These are phyloP conservation scores for Gryganskiella cystojenkinii DNA, from an alignment of 192 early-diverging fungal species.

Conservation along the genomic window DNA sequence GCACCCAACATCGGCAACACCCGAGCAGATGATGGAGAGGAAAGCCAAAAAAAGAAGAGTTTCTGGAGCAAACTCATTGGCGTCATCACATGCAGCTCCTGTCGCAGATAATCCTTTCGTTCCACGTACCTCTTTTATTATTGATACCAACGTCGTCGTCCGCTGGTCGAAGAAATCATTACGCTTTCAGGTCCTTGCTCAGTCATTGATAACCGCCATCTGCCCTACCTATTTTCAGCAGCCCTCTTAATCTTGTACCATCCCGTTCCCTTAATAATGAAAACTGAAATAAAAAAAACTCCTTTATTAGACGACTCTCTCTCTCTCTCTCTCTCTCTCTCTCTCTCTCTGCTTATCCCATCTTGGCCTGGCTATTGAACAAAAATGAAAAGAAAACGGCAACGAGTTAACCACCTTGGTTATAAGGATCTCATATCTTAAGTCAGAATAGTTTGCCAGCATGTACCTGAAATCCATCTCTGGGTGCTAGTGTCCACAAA, in stretches of 20 bases:
- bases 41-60: constrained; percentile 48
- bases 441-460: too few relatives aligned
- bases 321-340: background rate
- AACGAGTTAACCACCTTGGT: background rate
- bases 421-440: too few relatives aligned
- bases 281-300: too few relatives aligned
- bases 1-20: constrained; percentile 19
- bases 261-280: too few relatives aligned
- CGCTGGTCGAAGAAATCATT: too few relatives aligned
- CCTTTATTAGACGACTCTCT: too few relatives aligned
- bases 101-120: constrained; percentile 27
- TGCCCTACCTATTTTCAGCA: too few relatives aligned
- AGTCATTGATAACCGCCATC: background rate
- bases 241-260: too few relatives aligned
- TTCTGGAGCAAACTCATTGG: constrained; percentile 59
- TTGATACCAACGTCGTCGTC: too few relatives aligned
- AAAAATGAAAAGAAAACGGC: background rate
- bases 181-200: too few relatives aligned
- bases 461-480: constrained; percentile 75
- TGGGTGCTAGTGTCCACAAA: constrained; percentile 55
- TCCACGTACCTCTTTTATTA: background rate
- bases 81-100: constrained; percentile 61
- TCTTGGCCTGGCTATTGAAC: background rate
- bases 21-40: constrained; percentile 31
- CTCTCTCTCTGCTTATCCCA: constrained; percentile 8